Evolutionary conservation across 495 filamentous ascomycete species (phyloP).

Genomic region (Friedmanniomyces simplex): DNA sequence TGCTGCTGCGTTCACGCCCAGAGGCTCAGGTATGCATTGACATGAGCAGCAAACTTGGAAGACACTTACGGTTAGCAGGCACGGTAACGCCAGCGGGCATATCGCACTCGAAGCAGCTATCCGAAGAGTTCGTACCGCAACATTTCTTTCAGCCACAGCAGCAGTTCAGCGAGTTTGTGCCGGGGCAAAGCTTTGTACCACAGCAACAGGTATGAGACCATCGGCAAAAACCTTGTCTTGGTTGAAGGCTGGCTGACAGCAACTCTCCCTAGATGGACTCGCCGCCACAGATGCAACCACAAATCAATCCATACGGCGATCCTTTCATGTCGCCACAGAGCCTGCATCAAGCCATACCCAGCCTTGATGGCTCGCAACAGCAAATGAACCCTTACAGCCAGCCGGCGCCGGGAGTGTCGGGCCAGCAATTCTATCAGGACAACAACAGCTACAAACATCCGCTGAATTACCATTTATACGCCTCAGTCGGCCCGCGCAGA

Average conservation of each 20-base stretch:
- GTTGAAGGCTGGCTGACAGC: too few species aligned
- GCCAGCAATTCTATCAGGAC: constrained; percentile 44
- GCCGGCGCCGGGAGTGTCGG: constrained; percentile 43
- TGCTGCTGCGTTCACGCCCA: constrained; percentile 87
- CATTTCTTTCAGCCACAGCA: constrained; percentile 19
- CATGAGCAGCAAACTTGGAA: background rate
- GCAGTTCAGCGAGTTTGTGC: constrained; percentile 21
- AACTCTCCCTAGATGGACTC: constrained; percentile 2
- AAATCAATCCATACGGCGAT: constrained; percentile 29
- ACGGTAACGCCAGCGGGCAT: constrained; percentile 11
- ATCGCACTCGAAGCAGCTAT: constrained; percentile 15
- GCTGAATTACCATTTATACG: constrained; percentile 87
- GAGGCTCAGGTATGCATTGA: constrained; percentile 27
- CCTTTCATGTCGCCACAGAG: constrained; percentile 13
- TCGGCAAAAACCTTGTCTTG: too few species aligned
- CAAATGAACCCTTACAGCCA: constrained; percentile 59
- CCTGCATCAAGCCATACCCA: constrained; percentile 23
- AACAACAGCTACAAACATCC: constrained; percentile 54
- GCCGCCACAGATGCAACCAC: constrained; percentile 3
- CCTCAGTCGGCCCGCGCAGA: constrained; percentile 70
- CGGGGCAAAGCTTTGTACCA: constrained; percentile 19
- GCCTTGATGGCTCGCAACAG: constrained; percentile 36
- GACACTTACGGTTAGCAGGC: constrained; percentile 1
- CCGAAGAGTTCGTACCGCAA: constrained; percentile 16
- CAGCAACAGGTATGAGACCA: constrained; percentile 11